phyloP scores from a whole-genome alignment of 768 basidiomycete species.

The Obba rivulosa region DNA sequence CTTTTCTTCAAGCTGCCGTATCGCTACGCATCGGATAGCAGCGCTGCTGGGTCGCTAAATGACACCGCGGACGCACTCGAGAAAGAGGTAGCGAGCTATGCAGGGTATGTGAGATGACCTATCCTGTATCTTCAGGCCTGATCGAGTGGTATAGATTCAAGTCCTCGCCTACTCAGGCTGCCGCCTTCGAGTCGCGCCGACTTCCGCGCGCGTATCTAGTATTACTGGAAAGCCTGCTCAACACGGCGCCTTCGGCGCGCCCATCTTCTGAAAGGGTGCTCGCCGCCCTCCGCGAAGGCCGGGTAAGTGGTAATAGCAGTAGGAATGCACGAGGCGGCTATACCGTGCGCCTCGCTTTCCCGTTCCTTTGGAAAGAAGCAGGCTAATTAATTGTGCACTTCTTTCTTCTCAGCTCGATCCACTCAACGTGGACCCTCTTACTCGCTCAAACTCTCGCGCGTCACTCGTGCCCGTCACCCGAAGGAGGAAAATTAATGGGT shows the following conservation, averaged over 20 bases:
- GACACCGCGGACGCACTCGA: constrained; percentile 70
- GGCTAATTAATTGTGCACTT: too few relatives aligned
- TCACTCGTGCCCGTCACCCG: too few relatives aligned
- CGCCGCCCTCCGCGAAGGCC: constrained; percentile 64
- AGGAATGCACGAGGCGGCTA: too few relatives aligned
- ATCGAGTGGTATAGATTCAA: constrained; percentile 35
- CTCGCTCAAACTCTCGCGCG: too few relatives aligned
- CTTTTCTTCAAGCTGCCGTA: constrained; percentile 90
- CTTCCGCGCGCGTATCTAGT: constrained; percentile 68
- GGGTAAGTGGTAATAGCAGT: constrained; percentile 39
- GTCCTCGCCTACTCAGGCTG: constrained; percentile 43
- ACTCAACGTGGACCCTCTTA: too few relatives aligned
- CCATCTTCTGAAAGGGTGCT: constrained; percentile 70
- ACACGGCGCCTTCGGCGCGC: constrained; percentile 52
- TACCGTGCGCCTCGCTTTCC: too few relatives aligned
- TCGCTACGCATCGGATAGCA: constrained; percentile 59
- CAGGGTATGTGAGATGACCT: constrained; percentile 46
- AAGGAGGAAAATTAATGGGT: too few relatives aligned
- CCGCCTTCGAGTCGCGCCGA: constrained; percentile 63
- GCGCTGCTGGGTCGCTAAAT: constrained; percentile 35
- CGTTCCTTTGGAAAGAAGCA: too few relatives aligned
- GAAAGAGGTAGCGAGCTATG: constrained; percentile 66
- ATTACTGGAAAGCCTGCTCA: constrained; percentile 67
- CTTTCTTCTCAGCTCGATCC: too few relatives aligned
- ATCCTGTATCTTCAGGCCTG: not conserved